Percentiles rank a stretch among this genome's conserved stretches.
phyloP scores from a whole-genome alignment of 805 yeast genomes.

The Ascoidea asiatica region DNA sequence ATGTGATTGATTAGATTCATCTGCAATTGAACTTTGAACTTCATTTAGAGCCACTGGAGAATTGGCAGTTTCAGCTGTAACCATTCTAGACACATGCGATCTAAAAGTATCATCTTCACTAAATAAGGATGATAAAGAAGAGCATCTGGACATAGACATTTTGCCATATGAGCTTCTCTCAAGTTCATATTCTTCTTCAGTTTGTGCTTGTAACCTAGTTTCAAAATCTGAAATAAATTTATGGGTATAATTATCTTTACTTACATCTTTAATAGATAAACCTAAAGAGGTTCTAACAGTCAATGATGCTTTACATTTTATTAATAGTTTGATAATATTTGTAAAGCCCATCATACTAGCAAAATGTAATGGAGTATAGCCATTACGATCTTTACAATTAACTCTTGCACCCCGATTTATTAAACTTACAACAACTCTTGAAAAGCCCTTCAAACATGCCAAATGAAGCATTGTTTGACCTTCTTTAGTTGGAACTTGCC shows the following conservation, averaged over 20 bases:
- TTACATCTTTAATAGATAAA: slow-evolving; percentile 26
- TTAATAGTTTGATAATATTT: slow-evolving; percentile 44
- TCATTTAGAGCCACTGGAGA: not conserved
- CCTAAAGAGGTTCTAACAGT: slow-evolving; percentile 39
- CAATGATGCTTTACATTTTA: slow-evolving; percentile 52
- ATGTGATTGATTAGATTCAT: slow-evolving; percentile 14
- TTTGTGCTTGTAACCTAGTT: slow-evolving; percentile 10
- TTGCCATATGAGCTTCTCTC: slow-evolving; percentile 1
- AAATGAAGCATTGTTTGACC: slow-evolving; percentile 86
- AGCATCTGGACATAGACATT: not conserved
- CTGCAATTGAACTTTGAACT: not conserved
- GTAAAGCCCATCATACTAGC: slow-evolving; percentile 70
- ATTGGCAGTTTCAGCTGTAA: not conserved
- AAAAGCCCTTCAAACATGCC: slow-evolving; percentile 66
- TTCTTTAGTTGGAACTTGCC: slow-evolving; percentile 68
- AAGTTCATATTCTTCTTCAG: slow-evolving; percentile 10
- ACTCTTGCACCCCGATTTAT: slow-evolving; percentile 53
- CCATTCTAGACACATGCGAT: slow-evolving; percentile 20
- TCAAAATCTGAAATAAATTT: slow-evolving; percentile 13
- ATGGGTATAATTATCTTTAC: slow-evolving; percentile 20
- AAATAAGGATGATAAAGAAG: slow-evolving; percentile 8
- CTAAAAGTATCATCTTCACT: slow-evolving; percentile 15
- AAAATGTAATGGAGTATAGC: slow-evolving; percentile 78
- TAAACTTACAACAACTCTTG: slow-evolving; percentile 45
- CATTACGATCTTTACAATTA: slow-evolving; percentile 65